Evolutionary conservation across 2,329 filamentous ascomycete species (phyloP), one percentile per base, ranked within the genome.

Genomic region (Sarocladium oryzae): DNA sequence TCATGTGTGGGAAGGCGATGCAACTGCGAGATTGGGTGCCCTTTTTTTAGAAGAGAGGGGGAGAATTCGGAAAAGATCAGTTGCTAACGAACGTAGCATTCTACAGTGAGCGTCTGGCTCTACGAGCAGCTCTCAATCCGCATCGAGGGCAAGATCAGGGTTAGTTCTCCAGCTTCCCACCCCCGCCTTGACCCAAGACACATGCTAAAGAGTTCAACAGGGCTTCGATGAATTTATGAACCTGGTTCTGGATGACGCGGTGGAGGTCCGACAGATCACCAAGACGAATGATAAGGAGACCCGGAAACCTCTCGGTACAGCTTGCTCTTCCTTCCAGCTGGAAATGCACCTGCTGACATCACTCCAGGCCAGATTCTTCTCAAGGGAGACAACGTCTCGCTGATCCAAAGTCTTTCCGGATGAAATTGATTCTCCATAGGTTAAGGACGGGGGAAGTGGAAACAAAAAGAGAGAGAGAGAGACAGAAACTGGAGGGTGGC

Each of bases 171-270:
- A 16, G n/a, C n/a, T 20, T n/a, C 28, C 2, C n/a, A 24, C 55
- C 89, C 86, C 87, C 88, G 16, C 93, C 92, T 59, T 88, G 93
- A 40, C 15, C 33, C 66, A 88, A 92, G 23, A 28, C 40, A 43
- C 58, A 7, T 40, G 16, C n/a, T 21, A 13, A n/a, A 10, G 11
- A 20, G 11, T 18, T 16, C 8, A 9, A 8, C 26, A 96, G 90
- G 91, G 93, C 13, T 99, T 99, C 60, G 93, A 99, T 67, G 93
- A 99, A 70, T 99, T 97, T 74, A 96, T 99, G 91, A 99, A 99
- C 73, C 77, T 99, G 48, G 93, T 97, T 35, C 81, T 96, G 58
- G 93, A 99, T 64, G 90, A 99, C 61, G 93, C 93, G 26, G 83
- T 96, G 52, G 92, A 97, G 71, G 90, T 99, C 40, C 88, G 85